Evolutionary conservation across 1,139 yeast species (phyloP), one percentile per base, ranked within the genome.

Genomic region (Blastobotrys malaysiensis): DNA sequence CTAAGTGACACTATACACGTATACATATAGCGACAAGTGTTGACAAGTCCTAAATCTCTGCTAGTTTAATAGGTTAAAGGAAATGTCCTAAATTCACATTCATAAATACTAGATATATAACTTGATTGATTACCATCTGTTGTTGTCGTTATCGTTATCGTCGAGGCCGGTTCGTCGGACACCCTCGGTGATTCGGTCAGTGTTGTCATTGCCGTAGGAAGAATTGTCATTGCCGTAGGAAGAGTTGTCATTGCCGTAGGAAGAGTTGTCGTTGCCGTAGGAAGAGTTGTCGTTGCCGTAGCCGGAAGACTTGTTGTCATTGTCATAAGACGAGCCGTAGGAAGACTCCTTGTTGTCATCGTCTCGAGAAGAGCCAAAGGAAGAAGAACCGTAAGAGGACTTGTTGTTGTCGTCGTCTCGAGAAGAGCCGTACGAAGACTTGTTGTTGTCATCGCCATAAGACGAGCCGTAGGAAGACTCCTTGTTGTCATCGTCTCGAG

Each of bases 391-490:
- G 26, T 22, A 22, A 22, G 26, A 22, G 7, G 5, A 9, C 26
- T 22, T 2, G 16, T 31, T 31, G 16, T 31, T n/a, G 16, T 26
- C 31, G 31, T 26, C 31, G 13, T 11, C 13, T 26, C 31, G 31
- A 7, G 16, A 6, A 31, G 39, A 31, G 19, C 21, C 14, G 26
- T 20, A 43, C 31, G 47, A 48, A 9, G 50, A 48, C n/a, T 24
- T 18, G 3, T 49, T 39, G 51, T 49, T 43, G 20, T 24, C 46
- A 21, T 20, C 16, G 27, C 27, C 21, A 46, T 46, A 26, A 31
- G 36, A 9, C n/a, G 52, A 49, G 44, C 18, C n/a, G 31, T 26
- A 26, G 11, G 31, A 26, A n/a, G n/a, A n/a, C n/a, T n/a, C n/a
- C n/a, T n/a, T n/a, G 48, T 18, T 22, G 22, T 50, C 16, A 43